phyloP scores from a whole-genome alignment of 2,329 filamentous ascomycete genomes.

The Botrytis elliptica region DNA sequence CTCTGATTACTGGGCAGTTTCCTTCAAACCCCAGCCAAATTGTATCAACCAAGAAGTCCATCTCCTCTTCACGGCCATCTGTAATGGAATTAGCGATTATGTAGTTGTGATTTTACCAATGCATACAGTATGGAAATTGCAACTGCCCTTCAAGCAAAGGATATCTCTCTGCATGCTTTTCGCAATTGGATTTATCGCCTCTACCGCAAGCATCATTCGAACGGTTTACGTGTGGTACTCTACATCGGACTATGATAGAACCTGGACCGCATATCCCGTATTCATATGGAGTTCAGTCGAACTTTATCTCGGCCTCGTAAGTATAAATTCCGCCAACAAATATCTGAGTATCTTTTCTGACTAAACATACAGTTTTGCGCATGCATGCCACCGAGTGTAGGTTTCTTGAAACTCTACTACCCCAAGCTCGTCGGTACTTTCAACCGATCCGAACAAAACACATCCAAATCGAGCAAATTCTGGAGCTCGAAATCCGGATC shows the following conservation, averaged over 20 bases:
- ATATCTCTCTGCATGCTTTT: neutral
- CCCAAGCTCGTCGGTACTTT: neutral
- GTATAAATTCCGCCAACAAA: neutral
- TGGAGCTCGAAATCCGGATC: neutral
- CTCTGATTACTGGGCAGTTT: neutral
- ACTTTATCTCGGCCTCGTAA: neutral
- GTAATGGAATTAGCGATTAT: neutral
- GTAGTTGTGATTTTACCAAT: neutral
- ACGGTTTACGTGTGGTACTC: neutral
- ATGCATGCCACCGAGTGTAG: neutral
- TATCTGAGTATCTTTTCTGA: too few relatives aligned
- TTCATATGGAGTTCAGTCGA: constrained; percentile 1
- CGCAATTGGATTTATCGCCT: neutral
- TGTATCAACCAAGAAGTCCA: neutral
- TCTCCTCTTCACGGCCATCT: neutral
- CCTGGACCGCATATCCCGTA: neutral
- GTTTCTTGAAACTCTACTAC: constrained; percentile 6
- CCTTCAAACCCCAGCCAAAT: neutral
- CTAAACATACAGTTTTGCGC: neutral
- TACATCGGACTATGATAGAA: neutral
- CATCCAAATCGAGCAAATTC: neutral
- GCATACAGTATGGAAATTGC: neutral
- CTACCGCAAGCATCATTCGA: neutral
- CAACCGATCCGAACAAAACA: neutral
- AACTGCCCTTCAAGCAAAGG: neutral